Conservation (phyloP, 345 rosid species). For the Eucalyptus guilfoylei region DNA sequence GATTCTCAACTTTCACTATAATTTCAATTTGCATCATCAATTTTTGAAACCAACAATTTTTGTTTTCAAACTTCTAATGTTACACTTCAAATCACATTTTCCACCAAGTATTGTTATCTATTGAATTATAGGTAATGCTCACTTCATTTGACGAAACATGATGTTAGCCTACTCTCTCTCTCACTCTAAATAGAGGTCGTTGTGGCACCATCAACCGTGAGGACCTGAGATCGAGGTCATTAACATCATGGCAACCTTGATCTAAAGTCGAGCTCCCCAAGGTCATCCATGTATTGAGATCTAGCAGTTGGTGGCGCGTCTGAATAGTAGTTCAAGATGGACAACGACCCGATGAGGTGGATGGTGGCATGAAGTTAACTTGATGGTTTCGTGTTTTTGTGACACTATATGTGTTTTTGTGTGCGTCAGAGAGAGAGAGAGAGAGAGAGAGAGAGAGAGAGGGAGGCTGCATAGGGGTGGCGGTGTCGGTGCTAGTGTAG, state of each 20-base stretch:
- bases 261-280: not conserved
- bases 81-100: not conserved
- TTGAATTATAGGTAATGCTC: not conserved
- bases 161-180: not conserved
- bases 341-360: not conserved
- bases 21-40: fast-evolving
- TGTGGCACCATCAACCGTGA: not conserved
- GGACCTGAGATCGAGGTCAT: not conserved
- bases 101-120: not conserved
- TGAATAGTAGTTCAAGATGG: not conserved
- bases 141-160: not conserved
- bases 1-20: not conserved
- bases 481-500: not conserved
- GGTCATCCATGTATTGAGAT: not conserved
- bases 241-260: not conserved
- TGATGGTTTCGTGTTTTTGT: not conserved
- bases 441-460: not conserved
- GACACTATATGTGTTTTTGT: not conserved
- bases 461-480: not conserved
- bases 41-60: not conserved
- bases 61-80: not conserved
- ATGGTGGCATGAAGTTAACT: not conserved
- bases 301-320: not conserved
- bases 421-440: too few species aligned
- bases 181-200: not conserved